A percentile compares a stretch with the other conserved stretches of the same genome.
Evolutionary conservation across 106 monocot genomes (phyloP).

Genomic region (Dendrobium huoshanense): DNA sequence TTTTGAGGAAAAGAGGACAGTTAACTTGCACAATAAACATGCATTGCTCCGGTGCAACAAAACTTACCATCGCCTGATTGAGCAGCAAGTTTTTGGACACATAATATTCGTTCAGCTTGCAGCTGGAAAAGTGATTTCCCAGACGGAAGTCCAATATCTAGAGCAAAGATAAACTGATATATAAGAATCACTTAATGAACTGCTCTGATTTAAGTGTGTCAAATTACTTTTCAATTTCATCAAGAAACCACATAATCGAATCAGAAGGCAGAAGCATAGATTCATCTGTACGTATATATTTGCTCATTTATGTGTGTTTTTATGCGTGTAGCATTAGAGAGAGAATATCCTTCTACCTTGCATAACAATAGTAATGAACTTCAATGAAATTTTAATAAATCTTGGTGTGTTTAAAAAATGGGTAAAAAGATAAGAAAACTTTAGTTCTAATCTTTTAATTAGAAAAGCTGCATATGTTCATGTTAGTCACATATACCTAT

Average conservation of each 20-base stretch:
- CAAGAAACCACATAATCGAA: neutral
- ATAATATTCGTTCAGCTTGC: conserved; percentile 92
- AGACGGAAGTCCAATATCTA: conserved; percentile 95
- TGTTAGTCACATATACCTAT: neutral
- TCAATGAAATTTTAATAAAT: neutral
- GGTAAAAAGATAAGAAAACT: neutral
- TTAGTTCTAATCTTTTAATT: neutral
- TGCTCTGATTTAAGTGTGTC: neutral
- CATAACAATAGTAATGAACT: neutral
- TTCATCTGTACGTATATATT: neutral
- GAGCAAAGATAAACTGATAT: conserved; percentile 11
- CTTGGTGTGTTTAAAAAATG: neutral
- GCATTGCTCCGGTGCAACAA: neutral
- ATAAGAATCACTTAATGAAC: neutral
- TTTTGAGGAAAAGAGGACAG: neutral
- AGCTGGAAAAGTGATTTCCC: conserved; percentile 96
- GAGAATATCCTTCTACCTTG: neutral
- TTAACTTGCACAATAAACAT: neutral
- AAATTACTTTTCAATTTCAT: neutral
- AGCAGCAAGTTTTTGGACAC: conserved; percentile 85
- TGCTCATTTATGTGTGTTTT: neutral
- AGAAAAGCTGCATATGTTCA: neutral
- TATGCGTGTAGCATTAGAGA: neutral
- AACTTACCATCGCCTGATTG: conserved; percentile 68
- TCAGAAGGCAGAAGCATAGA: neutral